Evolutionary conservation across 345 rosid genomes (phyloP), one percentile per base, ranked within the genome.

Genomic region (Rhodomyrtus tomentosa): DNA sequence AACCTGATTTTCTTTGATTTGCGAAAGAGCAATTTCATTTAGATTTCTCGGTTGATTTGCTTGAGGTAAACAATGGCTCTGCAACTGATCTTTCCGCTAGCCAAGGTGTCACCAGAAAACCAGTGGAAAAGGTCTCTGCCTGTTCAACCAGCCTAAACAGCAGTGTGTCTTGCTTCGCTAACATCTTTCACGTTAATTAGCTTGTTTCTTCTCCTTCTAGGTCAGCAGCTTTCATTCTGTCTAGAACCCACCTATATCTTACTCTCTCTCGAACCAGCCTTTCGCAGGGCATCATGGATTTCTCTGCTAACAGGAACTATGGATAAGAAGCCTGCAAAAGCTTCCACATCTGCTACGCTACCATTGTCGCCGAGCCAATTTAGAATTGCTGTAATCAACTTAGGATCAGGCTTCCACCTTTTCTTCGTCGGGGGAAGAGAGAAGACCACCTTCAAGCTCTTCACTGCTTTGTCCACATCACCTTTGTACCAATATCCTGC

Each of bases 291-390:
- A 91, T 88, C 91, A 76, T 93, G 93, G 91, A 93, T 92, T 83
- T 89, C 84, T 87, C 88, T 91, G 89, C 85, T 89, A n/a, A 85
- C 55, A 7, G 90, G 91, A 48, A 90, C 79, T 15, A 74, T 88
- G 45, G 82, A 82, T 90, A 93, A 85, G 6, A 84, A 89, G 3
- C 84, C 88, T 49, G 92, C 92, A 83, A 95, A 92, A 50, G 87
- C 86, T 85, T 93, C 95, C 45, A 86, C 88, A 59, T 93, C 96
- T 80, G 82, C 88, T n/a, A 50, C 79, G 51, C 87, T 88, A 58
- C 95, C 94, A 89, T 90, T 90, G 56, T 93, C 85, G 5, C 95
- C 92, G 22, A 95, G 89, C 96, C 96, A 93, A 88, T 85, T 85
- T 87, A 96, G 84, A 51, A 93, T 88, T 81, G 91, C 87, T 2